phyloP scores from a whole-genome alignment of 83 land plant species.

The Picea mariana region DNA sequence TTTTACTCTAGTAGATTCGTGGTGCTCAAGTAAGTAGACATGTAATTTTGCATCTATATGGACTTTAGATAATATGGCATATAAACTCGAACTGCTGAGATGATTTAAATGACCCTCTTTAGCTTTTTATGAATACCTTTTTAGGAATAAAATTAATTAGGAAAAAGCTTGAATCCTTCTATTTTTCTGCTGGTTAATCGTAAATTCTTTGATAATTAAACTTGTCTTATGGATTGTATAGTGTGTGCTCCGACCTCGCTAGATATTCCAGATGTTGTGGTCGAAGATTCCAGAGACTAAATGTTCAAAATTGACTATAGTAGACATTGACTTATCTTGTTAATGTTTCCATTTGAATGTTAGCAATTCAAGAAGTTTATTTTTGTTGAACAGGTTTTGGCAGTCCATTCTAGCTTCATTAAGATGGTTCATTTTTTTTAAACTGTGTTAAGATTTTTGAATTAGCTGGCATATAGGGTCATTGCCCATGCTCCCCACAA shows the following conservation, averaged over 20 bases:
- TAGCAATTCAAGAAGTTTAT: not conserved
- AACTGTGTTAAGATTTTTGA: no score
- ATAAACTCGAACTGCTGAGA: not conserved
- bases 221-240: not conserved
- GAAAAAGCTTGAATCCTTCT: not conserved
- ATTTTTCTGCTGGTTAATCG: not conserved
- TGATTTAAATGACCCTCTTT: not conserved
- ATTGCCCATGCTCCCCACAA: no score
- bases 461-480: no score
- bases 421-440: no score
- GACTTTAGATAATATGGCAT: not conserved
- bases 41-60: not conserved
- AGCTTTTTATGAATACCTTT: not conserved
- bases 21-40: conserved; percentile 64
- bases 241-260: conserved; percentile 10
- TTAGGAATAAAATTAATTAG: not conserved
- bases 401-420: no score
- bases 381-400: no score
- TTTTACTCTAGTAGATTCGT: conserved; percentile 33
- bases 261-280: conserved; percentile 4
- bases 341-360: not conserved
- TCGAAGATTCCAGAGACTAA: not conserved
- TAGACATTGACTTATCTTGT: not conserved
- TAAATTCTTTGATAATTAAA: not conserved
- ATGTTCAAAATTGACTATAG: not conserved